Base-by-base conservation (phyloP, 345 rosid genomes). In the Aurinia saxatilis region DNA sequence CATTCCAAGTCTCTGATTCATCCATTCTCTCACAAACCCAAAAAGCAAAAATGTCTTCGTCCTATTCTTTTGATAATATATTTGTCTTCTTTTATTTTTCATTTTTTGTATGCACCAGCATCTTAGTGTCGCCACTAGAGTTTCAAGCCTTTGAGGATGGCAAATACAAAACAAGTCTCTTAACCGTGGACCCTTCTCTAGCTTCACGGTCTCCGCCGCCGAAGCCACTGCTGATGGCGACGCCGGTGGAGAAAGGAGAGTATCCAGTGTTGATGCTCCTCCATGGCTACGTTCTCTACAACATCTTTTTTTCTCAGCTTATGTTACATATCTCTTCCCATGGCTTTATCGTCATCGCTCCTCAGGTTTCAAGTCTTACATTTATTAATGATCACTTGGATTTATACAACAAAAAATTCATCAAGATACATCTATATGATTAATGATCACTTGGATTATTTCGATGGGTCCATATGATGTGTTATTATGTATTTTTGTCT, bases 281-380 rank as follows among this genome's bases (percentile, higher is more conserved):
- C 82, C 98, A 89, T 55, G 95, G 95, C 38, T 88, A 78, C 66
- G 81, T 92, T 76, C 89, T 92, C 6, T 72, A 59, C 73, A 92
- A 86, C 73, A 61, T 81, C 8, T 92, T 92, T 80, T 92, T 89
- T 74, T 83, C 98, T 35, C 88, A 84, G 75, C 98, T 92, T 60
- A 61, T 92, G 68, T 82, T 53, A 40, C 98, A 92, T 59, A 69
- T 92, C 67, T 87, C 96, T 63, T 92, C 96, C 50, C 89, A 88
- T 67, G 98, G 98, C 30, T 92, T 88, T 83, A 84, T 92, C 60
- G 77, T 82, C 53, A 66, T 88, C 57, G 95, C 93, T 62, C 98
- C 98, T 66, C 98, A 86, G 83, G 98, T 83, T 55, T 21, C 42
- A n/a, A 7, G 8, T 60, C 12, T 19, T 13, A 21, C n/a, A n/a